phyloP scores from a whole-genome alignment of 768 basidiomycete genomes.

The Podaxis carcinomalis region DNA sequence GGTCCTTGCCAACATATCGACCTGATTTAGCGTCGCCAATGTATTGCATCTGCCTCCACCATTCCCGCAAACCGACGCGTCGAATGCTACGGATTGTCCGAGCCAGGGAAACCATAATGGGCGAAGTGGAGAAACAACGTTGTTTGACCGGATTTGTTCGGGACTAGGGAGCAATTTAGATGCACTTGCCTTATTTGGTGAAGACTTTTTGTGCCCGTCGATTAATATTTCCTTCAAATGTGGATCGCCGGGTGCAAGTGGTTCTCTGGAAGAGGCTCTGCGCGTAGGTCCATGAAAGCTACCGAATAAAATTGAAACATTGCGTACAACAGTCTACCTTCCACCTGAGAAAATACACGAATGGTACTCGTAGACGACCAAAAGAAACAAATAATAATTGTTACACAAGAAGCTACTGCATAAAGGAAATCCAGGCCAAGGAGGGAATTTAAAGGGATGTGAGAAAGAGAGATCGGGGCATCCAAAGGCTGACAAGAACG shows the following conservation, averaged over 20 bases:
- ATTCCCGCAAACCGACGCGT: conserved; percentile 75
- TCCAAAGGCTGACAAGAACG: background rate
- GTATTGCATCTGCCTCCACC: conserved; percentile 90
- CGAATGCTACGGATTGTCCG: conserved; percentile 76
- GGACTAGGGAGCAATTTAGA: conserved; percentile 6
- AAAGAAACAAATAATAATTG: conserved; percentile 6
- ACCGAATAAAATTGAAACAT: background rate
- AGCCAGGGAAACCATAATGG: conserved; percentile 62
- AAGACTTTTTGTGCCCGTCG: background rate
- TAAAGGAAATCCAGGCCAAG: background rate
- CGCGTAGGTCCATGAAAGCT: background rate
- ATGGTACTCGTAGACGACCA: conserved; percentile 2
- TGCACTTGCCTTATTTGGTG: background rate
- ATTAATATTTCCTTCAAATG: background rate
- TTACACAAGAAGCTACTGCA: conserved; percentile 4
- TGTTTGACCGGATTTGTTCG: conserved; percentile 31
- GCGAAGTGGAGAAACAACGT: conserved; percentile 7
- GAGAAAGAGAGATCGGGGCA: background rate
- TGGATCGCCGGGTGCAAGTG: too few species aligned
- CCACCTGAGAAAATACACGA: background rate
- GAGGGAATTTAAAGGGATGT: background rate
- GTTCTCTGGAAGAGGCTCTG: too few species aligned
- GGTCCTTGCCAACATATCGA: conserved; percentile 68
- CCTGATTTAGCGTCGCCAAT: conserved; percentile 94
- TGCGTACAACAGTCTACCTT: conserved; percentile 5